Conservation (phyloP, 1,139 yeast genomes). For the Meyerozyma athensensis region DNA sequence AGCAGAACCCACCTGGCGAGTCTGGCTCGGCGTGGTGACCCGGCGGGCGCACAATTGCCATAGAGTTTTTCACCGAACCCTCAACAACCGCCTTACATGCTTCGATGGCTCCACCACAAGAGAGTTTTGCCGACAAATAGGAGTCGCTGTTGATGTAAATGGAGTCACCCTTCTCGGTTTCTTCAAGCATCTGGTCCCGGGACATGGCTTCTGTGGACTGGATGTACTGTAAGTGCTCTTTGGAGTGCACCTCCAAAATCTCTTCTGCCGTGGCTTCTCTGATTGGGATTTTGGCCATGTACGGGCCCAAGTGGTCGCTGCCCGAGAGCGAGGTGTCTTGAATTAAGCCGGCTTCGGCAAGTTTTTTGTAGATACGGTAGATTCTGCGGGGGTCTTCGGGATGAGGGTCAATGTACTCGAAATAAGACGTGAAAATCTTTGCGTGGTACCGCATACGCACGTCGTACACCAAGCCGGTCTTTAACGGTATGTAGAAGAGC, state of each 20-base stretch:
- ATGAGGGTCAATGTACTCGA: constrained; percentile 95
- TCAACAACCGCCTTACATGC: constrained; percentile 95
- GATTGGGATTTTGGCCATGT: constrained; percentile 84
- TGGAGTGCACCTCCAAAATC: constrained; percentile 79
- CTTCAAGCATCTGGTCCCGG: constrained; percentile 70
- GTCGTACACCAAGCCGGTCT: constrained; percentile 93
- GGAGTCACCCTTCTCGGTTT: constrained; percentile 90
- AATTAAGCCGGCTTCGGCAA: constrained; percentile 91
- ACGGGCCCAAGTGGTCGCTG: constrained; percentile 75
- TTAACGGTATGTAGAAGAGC: constrained; percentile 62
- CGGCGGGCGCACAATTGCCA: constrained; percentile 97
- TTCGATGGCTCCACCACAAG: constrained; percentile 97
- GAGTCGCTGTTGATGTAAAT: constrained; percentile 94
- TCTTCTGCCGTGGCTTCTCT: constrained; percentile 88
- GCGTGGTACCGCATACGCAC: constrained; percentile 98
- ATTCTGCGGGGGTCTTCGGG: constrained; percentile 98
- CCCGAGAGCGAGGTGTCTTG: constrained; percentile 80
- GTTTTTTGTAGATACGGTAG: constrained; percentile 83
- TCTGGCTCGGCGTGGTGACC: constrained; percentile 99
- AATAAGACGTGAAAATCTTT: constrained; percentile 84
- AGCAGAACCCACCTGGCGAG: constrained; percentile 93
- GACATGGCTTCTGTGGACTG: constrained; percentile 76
- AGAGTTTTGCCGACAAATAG: constrained; percentile 76
- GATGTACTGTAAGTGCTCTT: constrained; percentile 71
- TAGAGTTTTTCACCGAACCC: constrained; percentile 82